Evolutionary conservation across 306 rosid species (phyloP).

Genomic region (Quercus berberidifolia): DNA sequence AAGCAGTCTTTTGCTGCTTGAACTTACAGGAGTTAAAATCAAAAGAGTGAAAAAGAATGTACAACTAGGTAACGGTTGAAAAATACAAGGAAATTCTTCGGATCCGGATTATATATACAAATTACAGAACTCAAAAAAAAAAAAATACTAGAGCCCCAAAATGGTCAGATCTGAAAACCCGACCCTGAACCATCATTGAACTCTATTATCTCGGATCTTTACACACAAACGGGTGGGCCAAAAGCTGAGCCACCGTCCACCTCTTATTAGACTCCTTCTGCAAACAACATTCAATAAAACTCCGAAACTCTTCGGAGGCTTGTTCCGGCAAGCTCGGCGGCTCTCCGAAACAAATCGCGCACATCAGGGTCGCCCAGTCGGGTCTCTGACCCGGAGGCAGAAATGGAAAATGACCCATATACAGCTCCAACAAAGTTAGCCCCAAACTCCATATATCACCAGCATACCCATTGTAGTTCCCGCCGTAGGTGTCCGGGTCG

Average conservation of each 20-base stretch:
- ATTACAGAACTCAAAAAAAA: not conserved
- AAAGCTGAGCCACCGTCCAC: constrained; percentile 66
- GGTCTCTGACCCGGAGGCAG: constrained; percentile 85
- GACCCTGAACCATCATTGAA: not conserved
- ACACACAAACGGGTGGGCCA: constrained; percentile 66
- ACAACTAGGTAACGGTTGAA: not conserved
- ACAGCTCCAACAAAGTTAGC: constrained; percentile 74
- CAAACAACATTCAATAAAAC: constrained; percentile 66
- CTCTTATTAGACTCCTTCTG: constrained; percentile 78
- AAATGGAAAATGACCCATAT: constrained; percentile 83
- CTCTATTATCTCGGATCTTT: constrained; percentile 1
- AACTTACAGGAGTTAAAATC: not conserved
- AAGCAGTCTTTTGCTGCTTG: not conserved
- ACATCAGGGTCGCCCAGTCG: constrained; percentile 88
- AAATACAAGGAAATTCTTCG: not conserved
- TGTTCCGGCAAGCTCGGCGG: constrained; percentile 66
- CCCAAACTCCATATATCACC: constrained; percentile 95
- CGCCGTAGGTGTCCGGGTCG: constrained; percentile 79
- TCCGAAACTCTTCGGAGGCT: constrained; percentile 51
- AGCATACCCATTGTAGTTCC: constrained; percentile 74
- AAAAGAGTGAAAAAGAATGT: not conserved
- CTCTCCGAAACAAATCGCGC: constrained; percentile 82
- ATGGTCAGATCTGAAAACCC: not conserved
- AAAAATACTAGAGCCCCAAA: not conserved
- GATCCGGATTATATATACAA: not conserved